Evolutionary conservation across 352 stramenopile species (phyloP).

Genomic region (Globisporangium spiculum): DNA sequence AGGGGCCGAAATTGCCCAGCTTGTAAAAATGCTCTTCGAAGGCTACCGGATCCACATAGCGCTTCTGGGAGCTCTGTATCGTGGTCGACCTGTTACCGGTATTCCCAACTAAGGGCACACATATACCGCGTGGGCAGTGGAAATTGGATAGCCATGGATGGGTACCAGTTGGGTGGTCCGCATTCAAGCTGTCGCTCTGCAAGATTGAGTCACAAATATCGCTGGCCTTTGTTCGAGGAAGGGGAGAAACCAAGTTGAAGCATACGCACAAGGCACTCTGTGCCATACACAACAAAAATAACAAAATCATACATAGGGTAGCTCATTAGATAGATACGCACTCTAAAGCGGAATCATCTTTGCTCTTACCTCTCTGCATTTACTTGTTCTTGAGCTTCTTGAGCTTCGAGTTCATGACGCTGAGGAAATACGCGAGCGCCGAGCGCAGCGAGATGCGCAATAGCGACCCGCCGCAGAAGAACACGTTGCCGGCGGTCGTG

Average conservation of each 20-base stretch:
- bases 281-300: neutral
- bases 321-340: neutral
- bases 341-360: neutral
- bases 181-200: neutral
- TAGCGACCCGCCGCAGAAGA: conserved; percentile 41
- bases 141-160: too few relatives aligned
- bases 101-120: too few relatives aligned
- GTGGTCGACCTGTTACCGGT: conserved; percentile 8
- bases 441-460: conserved; percentile 35
- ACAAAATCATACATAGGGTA: neutral
- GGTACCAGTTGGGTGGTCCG: too few relatives aligned
- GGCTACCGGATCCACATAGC: too few relatives aligned
- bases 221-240: neutral
- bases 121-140: too few relatives aligned
- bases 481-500: conserved; percentile 34
- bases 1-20: conserved; percentile 36
- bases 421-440: conserved; percentile 29
- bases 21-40: conserved; percentile 26
- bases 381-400: conserved; percentile 4
- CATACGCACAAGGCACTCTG: neutral
- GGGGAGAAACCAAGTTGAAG: neutral
- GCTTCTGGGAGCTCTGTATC: conserved; percentile 14
- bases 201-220: neutral
- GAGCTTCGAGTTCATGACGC: conserved; percentile 20
- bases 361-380: conserved; percentile 7